These are phyloP conservation scores for Penicillium pancosmium DNA, from an alignment of 495 filamentous ascomycete genomes.

Conservation along the genomic window DNA sequence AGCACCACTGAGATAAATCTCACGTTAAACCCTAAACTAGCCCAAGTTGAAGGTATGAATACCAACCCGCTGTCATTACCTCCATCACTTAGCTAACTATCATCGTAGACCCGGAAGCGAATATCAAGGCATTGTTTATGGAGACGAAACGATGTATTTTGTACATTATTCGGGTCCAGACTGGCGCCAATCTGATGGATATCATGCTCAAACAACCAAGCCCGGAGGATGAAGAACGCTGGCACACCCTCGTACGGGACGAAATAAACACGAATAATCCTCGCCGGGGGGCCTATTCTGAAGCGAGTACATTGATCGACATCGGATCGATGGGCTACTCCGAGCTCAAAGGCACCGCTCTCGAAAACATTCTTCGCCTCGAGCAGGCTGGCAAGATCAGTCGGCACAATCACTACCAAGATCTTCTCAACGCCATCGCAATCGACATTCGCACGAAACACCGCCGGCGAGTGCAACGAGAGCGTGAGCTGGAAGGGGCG, in stretches of 20 bases:
- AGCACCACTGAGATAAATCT: conserved; percentile 89
- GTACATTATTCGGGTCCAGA: conserved; percentile 96
- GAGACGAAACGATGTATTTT: conserved; percentile 97
- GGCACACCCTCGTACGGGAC: conserved; percentile 80
- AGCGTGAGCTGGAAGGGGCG: conserved; percentile 87
- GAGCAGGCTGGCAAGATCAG: conserved; percentile 84
- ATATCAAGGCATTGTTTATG: conserved; percentile 90
- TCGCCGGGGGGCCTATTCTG: conserved; percentile 84
- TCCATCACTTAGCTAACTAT: not conserved
- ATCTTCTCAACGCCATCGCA: conserved; percentile 93
- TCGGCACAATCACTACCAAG: conserved; percentile 93
- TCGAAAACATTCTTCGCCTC: conserved; percentile 91
- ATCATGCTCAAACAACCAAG: conserved; percentile 90
- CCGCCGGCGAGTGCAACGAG: conserved; percentile 83
- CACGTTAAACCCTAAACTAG: conserved; percentile 87
- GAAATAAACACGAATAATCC: conserved; percentile 72
- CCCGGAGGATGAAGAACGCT: conserved; percentile 85
- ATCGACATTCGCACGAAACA: conserved; percentile 97
- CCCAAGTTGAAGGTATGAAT: conserved; percentile 72
- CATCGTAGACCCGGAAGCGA: conserved; percentile 76
- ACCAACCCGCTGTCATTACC: not conserved
- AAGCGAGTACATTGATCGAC: conserved; percentile 81
- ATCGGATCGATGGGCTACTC: conserved; percentile 88
- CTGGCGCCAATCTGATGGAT: conserved; percentile 87
- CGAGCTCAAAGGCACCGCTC: conserved; percentile 86